A percentile compares a stretch with the other conserved stretches of the same genome.
These are phyloP conservation scores for Aegilops longissima DNA, from an alignment of 176 grass and related monocot species.

Conservation along the genomic window DNA sequence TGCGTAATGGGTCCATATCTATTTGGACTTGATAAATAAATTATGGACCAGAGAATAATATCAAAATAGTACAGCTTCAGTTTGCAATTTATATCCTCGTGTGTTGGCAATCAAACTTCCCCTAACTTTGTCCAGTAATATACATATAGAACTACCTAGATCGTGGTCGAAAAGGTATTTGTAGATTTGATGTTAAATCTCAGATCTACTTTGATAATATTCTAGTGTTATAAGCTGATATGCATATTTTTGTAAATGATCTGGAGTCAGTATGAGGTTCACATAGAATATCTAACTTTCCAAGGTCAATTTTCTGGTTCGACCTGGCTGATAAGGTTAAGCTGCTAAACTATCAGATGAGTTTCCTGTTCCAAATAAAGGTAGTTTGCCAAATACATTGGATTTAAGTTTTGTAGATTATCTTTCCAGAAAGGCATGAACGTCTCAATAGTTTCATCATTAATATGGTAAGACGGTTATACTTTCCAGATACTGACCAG, in stretches of 20 bases:
- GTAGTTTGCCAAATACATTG: not conserved
- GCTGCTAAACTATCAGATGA: not conserved
- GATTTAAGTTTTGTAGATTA: not conserved
- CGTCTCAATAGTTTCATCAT: not conserved
- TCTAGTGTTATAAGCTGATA: not conserved
- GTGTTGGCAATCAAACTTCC: not conserved
- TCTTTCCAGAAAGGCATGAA: not conserved
- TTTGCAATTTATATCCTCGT: not conserved
- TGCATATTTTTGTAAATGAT: not conserved
- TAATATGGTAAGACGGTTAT: not conserved
- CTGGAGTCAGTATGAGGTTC: not conserved
- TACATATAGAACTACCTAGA: not conserved
- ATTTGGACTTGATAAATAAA: conserved; percentile 8
- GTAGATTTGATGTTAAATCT: not conserved
- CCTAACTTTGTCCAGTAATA: not conserved
- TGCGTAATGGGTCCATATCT: not conserved
- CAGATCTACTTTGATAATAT: not conserved
- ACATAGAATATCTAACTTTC: not conserved
- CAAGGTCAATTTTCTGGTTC: not conserved
- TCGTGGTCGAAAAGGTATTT: not conserved
- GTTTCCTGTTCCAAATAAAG: conserved; percentile 19
- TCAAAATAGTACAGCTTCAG: not conserved
- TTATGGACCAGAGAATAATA: not conserved
- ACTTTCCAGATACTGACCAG: not conserved
- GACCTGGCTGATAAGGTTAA: not conserved